phyloP scores from a whole-genome alignment of 768 basidiomycete species.

The Xerocomellus dryophilus region DNA sequence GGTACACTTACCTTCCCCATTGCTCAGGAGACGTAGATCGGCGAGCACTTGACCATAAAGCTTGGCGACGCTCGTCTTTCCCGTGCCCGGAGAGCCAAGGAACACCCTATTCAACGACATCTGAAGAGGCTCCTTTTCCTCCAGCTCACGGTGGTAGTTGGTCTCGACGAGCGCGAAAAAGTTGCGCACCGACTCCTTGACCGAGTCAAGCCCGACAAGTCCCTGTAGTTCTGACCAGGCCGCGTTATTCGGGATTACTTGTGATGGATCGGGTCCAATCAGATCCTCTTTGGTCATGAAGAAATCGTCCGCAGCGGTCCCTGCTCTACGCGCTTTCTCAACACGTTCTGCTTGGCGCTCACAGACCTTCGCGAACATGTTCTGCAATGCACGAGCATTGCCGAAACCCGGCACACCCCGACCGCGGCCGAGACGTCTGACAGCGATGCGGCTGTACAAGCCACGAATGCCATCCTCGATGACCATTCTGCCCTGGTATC shows the following conservation, averaged over 20 bases:
- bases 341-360: slow-evolving; percentile 56
- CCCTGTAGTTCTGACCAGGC: slow-evolving; percentile 52
- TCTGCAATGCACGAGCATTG: slow-evolving; percentile 61
- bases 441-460: slow-evolving; percentile 44
- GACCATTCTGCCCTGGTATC: slow-evolving; percentile 48
- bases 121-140: slow-evolving; percentile 50
- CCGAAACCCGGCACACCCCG: slow-evolving; percentile 52
- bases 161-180: slow-evolving; percentile 45
- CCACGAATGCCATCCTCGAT: slow-evolving; percentile 54
- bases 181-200: slow-evolving; percentile 52
- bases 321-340: slow-evolving; percentile 38
- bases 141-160: slow-evolving; percentile 61
- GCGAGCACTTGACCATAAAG: slow-evolving; percentile 62
- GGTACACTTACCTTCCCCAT: slow-evolving; percentile 62
- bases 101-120: slow-evolving; percentile 64
- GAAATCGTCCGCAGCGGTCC: slow-evolving; percentile 46
- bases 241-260: slow-evolving; percentile 41
- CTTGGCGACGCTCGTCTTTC: slow-evolving; percentile 68
- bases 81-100: slow-evolving; percentile 66
- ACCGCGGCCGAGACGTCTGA: slow-evolving; percentile 14
- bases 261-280: slow-evolving; percentile 62
- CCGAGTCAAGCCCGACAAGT: slow-evolving; percentile 52
- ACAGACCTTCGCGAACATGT: slow-evolving; percentile 43
- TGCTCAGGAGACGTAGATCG: slow-evolving; percentile 63
- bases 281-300: slow-evolving; percentile 51